Base-by-base conservation (phyloP, 805 yeast genomes). In the Saccharomycopsis selenospora region DNA sequence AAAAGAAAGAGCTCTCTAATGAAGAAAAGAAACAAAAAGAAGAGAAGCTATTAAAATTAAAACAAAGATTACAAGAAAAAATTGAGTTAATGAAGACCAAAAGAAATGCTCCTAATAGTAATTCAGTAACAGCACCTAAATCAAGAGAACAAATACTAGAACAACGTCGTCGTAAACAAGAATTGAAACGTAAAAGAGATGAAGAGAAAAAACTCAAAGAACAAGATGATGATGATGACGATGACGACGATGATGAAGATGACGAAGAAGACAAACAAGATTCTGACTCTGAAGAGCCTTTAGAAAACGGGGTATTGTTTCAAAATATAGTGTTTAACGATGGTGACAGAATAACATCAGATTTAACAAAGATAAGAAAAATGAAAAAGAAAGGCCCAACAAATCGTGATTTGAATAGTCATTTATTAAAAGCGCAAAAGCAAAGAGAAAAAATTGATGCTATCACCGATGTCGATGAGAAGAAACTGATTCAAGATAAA, bases 91-190 rank as follows among this genome's bases (percentile, higher is more conserved):
- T 93, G 67, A 79, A 81, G 56, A 89, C 82, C 48, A 84, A 78
- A 65, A 80, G 99, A 62, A 90, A 84, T 59, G 99, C 98, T 1
- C 93, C 95, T 1, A 98, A 98, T 1, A 69, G 90, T 1, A 82
- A 79, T 42, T 79, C 73, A 3, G 70, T 74, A 3, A 96, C 96
- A 22, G 93, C 96, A 0, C 89, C 90, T 13, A 75, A 80, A 51
- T 85, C 91, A 8, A 74, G 97, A 65, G 95, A 88, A 56, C 90
- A 83, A 38, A 80, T 85, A 45, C 66, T 86, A 47, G 80, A 75
- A 30, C 85, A 80, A 56, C 77, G 95, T 52, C 76, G 70, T 61
- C 75, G 66, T 45, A 68, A 63, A 54, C 56, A 58, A 36, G 64
- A 62, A 47, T 53, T 45, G 53, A 67, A 58, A 58, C 53, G 61